A percentile compares a stretch with the other conserved stretches of the same genome.
Evolutionary conservation across 257 asterid genomes (phyloP).

Genomic region (Solanum neorickii): DNA sequence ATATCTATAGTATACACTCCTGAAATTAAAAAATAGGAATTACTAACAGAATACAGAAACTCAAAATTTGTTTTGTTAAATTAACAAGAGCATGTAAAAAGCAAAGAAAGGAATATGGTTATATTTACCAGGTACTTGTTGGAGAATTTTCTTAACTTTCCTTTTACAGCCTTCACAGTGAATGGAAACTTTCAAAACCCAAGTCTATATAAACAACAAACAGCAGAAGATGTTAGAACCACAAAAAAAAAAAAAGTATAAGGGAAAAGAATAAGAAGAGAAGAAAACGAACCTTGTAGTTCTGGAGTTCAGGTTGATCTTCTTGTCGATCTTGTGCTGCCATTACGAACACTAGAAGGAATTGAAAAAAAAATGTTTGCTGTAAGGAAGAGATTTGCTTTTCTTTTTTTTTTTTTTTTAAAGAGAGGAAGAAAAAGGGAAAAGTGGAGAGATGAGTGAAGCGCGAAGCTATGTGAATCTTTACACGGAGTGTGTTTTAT

Average conservation of each 20-base stretch:
- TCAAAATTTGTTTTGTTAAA: too few relatives aligned
- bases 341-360: constrained; percentile 14
- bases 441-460: not conserved
- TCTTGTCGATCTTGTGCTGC: constrained; percentile 20
- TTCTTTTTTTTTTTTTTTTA: not conserved
- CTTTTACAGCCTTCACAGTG: constrained; percentile 71
- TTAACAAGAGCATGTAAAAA: not conserved
- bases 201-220: constrained; percentile 19
- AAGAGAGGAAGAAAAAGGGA: not conserved
- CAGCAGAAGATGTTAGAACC: not conserved
- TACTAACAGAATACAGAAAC: not conserved
- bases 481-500: not conserved
- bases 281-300: constrained; percentile 22
- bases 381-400: not conserved
- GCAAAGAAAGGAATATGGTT: not conserved
- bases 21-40: not conserved
- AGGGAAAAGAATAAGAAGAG: not conserved
- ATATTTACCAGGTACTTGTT: constrained; percentile 26
- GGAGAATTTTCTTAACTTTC: constrained; percentile 52
- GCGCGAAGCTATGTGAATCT: not conserved
- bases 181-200: constrained; percentile 54
- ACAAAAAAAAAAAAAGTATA: not conserved
- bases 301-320: constrained; percentile 11
- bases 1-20: constrained; percentile 47
- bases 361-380: not conserved